These are phyloP conservation scores for Neofusicoccum umdonicola DNA, from an alignment of 2,329 filamentous ascomycete species.

Conservation along the genomic window DNA sequence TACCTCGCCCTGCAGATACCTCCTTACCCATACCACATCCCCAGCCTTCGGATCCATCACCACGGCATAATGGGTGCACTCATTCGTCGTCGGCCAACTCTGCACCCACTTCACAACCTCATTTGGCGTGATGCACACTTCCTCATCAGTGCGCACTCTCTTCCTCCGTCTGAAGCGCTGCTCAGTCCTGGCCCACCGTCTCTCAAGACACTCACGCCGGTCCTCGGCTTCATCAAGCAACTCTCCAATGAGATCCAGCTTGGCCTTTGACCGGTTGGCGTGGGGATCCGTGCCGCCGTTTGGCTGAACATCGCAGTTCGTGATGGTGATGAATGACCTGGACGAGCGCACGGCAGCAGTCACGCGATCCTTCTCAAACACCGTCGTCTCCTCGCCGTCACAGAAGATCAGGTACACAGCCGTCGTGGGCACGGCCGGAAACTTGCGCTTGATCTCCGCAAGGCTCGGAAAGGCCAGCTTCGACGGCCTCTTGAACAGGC, in stretches of 20 bases:
- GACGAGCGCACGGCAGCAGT: constrained; percentile 47
- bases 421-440: constrained; percentile 46
- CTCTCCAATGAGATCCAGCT: constrained; percentile 23
- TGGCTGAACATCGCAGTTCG: constrained; percentile 52
- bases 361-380: constrained; percentile 57
- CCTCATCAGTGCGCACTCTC: constrained; percentile 22
- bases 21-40: constrained; percentile 45
- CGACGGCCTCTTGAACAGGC: background rate
- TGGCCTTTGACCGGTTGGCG: constrained; percentile 10
- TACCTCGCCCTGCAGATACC: constrained; percentile 18
- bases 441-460: constrained; percentile 27
- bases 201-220: constrained; percentile 30
- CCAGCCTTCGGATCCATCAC: constrained; percentile 57
- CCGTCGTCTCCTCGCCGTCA: constrained; percentile 46
- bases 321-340: constrained; percentile 53
- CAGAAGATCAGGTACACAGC: constrained; percentile 59
- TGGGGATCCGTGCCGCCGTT: constrained; percentile 21
- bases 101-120: constrained; percentile 50
- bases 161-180: background rate
- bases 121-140: constrained; percentile 28
- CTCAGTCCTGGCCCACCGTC: constrained; percentile 27
- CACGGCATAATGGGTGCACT: constrained; percentile 57
- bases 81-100: constrained; percentile 55
- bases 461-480: constrained; percentile 21
- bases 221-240: constrained; percentile 35